phyloP scores from a whole-genome alignment of 1,139 yeast species.

The Kodamaea derodonti region DNA sequence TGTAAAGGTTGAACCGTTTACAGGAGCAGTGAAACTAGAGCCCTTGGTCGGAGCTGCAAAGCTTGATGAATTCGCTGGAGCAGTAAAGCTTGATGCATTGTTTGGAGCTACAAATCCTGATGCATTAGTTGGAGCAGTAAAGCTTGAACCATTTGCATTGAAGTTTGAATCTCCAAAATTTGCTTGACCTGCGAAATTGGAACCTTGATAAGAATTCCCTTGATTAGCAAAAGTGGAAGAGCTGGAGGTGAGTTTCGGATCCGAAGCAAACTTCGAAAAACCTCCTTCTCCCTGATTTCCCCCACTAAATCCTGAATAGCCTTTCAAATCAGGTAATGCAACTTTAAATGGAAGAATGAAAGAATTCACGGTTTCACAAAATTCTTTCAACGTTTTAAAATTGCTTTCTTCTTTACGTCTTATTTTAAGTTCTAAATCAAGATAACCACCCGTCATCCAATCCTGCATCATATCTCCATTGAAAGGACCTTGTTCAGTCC shows the following conservation, averaged over 20 bases:
- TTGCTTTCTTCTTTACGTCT: slow-evolving; percentile 48
- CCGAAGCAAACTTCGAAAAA: background rate
- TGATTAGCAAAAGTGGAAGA: background rate
- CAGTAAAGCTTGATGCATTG: background rate
- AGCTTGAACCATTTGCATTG: background rate
- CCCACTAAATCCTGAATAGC: background rate
- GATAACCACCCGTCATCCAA: slow-evolving; percentile 67
- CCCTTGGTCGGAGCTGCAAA: background rate
- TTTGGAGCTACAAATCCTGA: background rate
- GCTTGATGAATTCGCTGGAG: background rate
- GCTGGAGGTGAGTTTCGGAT: background rate
- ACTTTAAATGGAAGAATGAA: slow-evolving; percentile 41
- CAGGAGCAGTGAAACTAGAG: background rate
- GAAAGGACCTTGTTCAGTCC: slow-evolving; percentile 79
- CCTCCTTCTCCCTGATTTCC: background rate
- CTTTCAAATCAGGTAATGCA: background rate
- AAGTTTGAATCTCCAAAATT: background rate
- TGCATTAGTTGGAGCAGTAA: background rate
- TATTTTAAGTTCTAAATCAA: slow-evolving; percentile 52
- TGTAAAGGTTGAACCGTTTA: background rate
- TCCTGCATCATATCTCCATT: slow-evolving; percentile 71
- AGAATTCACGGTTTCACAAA: slow-evolving; percentile 46
- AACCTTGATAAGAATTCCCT: background rate
- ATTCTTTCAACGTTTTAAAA: slow-evolving; percentile 42
- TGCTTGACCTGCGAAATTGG: background rate